phyloP scores from a whole-genome alignment of 164 flowering plant species.

The Berberis thunbergii region DNA sequence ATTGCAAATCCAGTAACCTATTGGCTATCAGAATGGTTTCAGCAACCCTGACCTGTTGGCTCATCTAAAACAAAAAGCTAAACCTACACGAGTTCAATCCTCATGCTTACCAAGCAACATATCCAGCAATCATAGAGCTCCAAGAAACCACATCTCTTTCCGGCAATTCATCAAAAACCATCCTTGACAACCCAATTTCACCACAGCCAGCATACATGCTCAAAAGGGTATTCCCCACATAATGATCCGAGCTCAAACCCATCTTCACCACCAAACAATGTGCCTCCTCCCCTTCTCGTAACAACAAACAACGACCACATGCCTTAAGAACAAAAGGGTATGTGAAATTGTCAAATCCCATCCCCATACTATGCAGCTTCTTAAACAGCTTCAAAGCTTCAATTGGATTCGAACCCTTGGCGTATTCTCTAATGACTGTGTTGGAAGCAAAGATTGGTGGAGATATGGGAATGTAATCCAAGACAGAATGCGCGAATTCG shows the following conservation, averaged over 20 bases:
- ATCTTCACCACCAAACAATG: conserved; percentile 35
- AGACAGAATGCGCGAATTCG: conserved; percentile 17
- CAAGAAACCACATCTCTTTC: conserved; percentile 50
- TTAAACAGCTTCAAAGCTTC: conserved; percentile 29
- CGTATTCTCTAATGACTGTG: conserved; percentile 28
- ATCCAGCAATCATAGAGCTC: conserved; percentile 58
- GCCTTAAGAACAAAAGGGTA: conserved; percentile 45
- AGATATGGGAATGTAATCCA: conserved; percentile 16
- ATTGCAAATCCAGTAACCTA: no score
- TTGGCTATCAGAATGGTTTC: no score
- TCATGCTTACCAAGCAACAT: conserved; percentile 29
- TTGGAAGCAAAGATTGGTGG: conserved; percentile 46
- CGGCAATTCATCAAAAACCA: conserved; percentile 53
- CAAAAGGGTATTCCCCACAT: conserved; percentile 40
- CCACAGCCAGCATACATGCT: conserved; percentile 36
- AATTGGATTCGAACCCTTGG: conserved; percentile 25
- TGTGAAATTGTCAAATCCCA: conserved; percentile 37
- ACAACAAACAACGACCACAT: conserved; percentile 27
- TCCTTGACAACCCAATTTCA: conserved; percentile 21
- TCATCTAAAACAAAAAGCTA: no score
- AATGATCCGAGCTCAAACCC: conserved; percentile 29
- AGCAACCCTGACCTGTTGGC: no score
- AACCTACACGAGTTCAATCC: no score
- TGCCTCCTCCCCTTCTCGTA: conserved; percentile 25
- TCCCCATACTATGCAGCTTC: conserved; percentile 17